Evolutionary conservation across 352 stramenopile species (phyloP).

Genomic region (Globisporangium polare): DNA sequence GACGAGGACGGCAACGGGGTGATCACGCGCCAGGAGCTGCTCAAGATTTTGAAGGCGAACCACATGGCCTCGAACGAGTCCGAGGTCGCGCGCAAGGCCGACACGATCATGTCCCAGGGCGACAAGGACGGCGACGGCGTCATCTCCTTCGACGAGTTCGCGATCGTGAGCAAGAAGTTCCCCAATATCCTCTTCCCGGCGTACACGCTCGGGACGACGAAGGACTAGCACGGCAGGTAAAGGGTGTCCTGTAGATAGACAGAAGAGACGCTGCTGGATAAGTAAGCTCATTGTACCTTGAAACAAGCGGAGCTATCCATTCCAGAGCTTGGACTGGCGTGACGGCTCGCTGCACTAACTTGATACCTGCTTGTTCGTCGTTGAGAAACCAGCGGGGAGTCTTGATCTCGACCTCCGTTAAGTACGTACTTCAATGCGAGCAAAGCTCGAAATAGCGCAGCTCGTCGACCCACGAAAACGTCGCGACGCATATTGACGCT

Average conservation of each 20-base stretch:
- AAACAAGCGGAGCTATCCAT: too few species aligned
- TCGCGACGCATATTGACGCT: too few species aligned
- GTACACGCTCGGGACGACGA: conserved; percentile 65
- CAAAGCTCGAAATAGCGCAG: too few species aligned
- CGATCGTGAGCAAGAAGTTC: conserved; percentile 95
- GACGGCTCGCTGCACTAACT: too few species aligned
- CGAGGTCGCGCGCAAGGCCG: conserved; percentile 93
- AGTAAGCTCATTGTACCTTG: too few species aligned
- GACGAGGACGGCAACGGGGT: conserved; percentile 94
- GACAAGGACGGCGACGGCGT: conserved; percentile 96
- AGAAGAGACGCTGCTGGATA: not conserved
- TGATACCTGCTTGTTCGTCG: too few species aligned
- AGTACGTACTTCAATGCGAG: too few species aligned
- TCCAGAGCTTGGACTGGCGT: too few species aligned
- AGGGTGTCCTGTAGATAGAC: not conserved
- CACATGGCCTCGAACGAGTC: conserved; percentile 91
- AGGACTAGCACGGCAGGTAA: conserved; percentile 30
- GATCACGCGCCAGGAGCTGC: conserved; percentile 93
- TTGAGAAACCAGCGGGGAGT: too few species aligned
- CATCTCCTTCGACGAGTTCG: conserved; percentile 97
- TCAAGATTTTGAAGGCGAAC: conserved; percentile 95
- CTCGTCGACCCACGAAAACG: too few species aligned
- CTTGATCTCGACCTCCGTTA: too few species aligned
- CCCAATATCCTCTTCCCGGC: conserved; percentile 94
- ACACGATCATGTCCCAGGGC: conserved; percentile 96